Evolutionary conservation across 2,329 filamentous ascomycete species (phyloP).

Genomic region (Cordyceps fumosorosea): DNA sequence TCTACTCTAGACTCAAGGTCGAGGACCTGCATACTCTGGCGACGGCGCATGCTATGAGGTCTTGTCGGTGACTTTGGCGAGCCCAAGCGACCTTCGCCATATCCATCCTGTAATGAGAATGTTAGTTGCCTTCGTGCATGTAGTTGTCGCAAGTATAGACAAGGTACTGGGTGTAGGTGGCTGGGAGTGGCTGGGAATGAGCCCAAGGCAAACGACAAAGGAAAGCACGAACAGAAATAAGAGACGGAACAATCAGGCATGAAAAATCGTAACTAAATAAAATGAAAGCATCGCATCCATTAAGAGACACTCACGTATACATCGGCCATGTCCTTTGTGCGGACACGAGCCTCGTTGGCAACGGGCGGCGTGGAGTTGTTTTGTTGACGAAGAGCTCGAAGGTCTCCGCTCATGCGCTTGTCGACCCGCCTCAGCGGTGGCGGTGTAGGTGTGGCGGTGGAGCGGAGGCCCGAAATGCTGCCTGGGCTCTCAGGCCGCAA

Average conservation of each 20-base stretch:
- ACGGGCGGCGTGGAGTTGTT: conserved; percentile 52
- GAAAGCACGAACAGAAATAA: conserved; percentile 6
- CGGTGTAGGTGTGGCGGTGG: conserved; percentile 37
- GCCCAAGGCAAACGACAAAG: neutral
- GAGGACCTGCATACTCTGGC: conserved; percentile 94
- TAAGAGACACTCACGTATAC: conserved; percentile 69
- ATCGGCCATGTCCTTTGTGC: conserved; percentile 81
- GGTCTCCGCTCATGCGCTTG: conserved; percentile 66
- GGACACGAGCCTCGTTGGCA: conserved; percentile 81
- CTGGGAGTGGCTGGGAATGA: conserved; percentile 2
- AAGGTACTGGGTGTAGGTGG: neutral
- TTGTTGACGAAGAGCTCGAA: conserved; percentile 39
- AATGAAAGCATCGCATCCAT: conserved; percentile 14
- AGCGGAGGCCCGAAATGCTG: conserved; percentile 40
- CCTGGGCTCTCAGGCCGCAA: conserved; percentile 59
- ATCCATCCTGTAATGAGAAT: conserved; percentile 65
- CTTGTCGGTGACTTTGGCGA: conserved; percentile 89
- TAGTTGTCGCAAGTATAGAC: neutral
- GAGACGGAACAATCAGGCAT: neutral
- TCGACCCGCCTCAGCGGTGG: conserved; percentile 67
- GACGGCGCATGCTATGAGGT: conserved; percentile 90
- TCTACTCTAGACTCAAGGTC: conserved; percentile 85
- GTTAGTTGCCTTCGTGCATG: conserved; percentile 16
- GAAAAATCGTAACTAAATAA: neutral
- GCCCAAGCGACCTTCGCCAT: conserved; percentile 77